Evolutionary conservation across 805 yeast genomes (phyloP).

Genomic region (Teunomyces barrocoloradensis): DNA sequence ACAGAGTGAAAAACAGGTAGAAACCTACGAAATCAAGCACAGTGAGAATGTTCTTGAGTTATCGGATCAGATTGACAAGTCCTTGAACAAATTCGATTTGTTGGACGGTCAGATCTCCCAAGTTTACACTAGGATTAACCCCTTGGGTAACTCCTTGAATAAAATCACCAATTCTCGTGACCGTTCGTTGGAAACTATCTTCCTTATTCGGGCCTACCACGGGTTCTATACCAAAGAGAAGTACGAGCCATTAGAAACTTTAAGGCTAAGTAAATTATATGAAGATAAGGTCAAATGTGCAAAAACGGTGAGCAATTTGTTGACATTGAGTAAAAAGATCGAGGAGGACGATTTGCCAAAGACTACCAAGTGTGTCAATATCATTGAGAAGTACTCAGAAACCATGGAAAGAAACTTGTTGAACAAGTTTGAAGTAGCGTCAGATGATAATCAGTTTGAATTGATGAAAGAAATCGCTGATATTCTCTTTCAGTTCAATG

Average conservation of each 20-base stretch:
- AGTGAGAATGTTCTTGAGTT: conserved; percentile 61
- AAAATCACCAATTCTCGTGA: conserved; percentile 70
- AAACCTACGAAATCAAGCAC: conserved; percentile 62
- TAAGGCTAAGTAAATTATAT: conserved; percentile 47
- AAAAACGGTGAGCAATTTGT: conserved; percentile 59
- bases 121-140: conserved; percentile 59
- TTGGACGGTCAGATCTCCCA: conserved; percentile 54
- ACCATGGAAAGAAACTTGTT: conserved; percentile 70
- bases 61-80: conserved; percentile 44
- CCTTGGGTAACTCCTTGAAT: conserved; percentile 66
- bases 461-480: conserved; percentile 75
- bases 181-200: conserved; percentile 67
- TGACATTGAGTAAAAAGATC: conserved; percentile 63
- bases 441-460: conserved; percentile 62
- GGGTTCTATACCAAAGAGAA: conserved; percentile 63
- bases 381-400: conserved; percentile 72
- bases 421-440: conserved; percentile 70
- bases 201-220: conserved; percentile 72
- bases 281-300: conserved; percentile 69
- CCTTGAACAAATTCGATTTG: conserved; percentile 47
- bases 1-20: conserved; percentile 55
- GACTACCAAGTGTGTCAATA: conserved; percentile 31
- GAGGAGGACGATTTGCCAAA: conserved; percentile 52
- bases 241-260: conserved; percentile 53
- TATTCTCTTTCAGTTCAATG: conserved; percentile 75